Percentiles rank a stretch among this genome's conserved stretches.
These are phyloP conservation scores for Lichenothelia convexa DNA, from an alignment of 495 filamentous ascomycete species.

Conservation along the genomic window DNA sequence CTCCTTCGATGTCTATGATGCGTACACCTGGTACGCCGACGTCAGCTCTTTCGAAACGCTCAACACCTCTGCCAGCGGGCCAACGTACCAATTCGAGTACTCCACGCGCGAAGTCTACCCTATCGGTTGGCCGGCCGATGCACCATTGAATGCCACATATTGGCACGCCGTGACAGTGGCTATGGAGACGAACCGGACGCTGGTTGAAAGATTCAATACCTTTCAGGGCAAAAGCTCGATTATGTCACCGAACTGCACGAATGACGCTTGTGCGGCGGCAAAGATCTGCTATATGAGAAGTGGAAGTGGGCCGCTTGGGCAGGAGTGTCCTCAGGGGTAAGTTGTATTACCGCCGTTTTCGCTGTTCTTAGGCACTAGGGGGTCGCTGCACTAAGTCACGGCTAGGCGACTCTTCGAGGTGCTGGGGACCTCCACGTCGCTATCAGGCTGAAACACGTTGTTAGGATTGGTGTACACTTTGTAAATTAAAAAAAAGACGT, in stretches of 20 bases:
- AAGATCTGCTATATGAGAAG: conserved; percentile 45
- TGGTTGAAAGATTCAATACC: conserved; percentile 33
- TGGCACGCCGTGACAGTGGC: conserved; percentile 40
- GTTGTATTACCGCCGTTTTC: too few relatives aligned
- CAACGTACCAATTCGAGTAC: conserved; percentile 31
- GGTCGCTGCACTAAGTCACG: too few relatives aligned
- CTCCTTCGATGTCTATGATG: conserved; percentile 19
- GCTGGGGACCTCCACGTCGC: too few relatives aligned
- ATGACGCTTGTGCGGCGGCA: conserved; percentile 27
- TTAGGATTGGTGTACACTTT: too few relatives aligned
- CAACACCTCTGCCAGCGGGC: conserved; percentile 7
- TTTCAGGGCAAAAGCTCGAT: conserved; percentile 35
- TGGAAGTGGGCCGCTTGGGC: conserved; percentile 33
- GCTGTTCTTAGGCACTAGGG: too few relatives aligned
- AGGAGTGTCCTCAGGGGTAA: conserved; percentile 31
- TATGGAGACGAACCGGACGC: conserved; percentile 32
- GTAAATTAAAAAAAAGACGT: too few relatives aligned
- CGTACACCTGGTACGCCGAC: conserved; percentile 20
- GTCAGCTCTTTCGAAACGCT: conserved; percentile 10
- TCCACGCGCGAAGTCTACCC: conserved; percentile 35
- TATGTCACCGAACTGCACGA: conserved; percentile 33
- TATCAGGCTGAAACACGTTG: too few relatives aligned
- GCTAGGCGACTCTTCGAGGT: too few relatives aligned
- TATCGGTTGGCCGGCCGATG: conserved; percentile 26
- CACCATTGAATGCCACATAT: conserved; percentile 37